Conservation (phyloP, 495 filamentous ascomycete genomes). For the Parathielavia appendiculata region DNA sequence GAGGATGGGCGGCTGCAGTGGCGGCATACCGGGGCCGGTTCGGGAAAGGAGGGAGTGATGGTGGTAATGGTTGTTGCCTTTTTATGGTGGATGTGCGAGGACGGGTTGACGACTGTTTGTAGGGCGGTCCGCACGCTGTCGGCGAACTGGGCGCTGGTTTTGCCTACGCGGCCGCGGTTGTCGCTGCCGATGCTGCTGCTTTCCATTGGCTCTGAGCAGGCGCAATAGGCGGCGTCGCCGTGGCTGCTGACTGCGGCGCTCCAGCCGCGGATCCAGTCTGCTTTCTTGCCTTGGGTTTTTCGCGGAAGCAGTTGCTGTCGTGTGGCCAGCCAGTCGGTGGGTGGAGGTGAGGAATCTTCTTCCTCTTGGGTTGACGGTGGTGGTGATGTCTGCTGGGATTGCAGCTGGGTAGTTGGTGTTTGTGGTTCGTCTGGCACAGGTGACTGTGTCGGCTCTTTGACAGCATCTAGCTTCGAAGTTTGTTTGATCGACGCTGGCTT, state of each 20-base stretch:
- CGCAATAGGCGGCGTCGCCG: constrained; percentile 28
- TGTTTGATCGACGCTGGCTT: constrained; percentile 1
- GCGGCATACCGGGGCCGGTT: constrained; percentile 18
- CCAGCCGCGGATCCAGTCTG: constrained; percentile 36
- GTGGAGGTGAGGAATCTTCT: too few species aligned
- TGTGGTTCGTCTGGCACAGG: background rate
- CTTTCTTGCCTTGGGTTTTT: constrained; percentile 28
- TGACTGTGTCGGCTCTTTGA: background rate
- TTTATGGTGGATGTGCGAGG: background rate
- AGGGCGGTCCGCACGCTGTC: constrained; percentile 22
- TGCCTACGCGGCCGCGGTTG: constrained; percentile 15
- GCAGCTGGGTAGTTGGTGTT: background rate
- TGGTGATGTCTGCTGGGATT: background rate
- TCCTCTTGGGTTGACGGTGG: background rate
- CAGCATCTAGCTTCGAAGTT: background rate
- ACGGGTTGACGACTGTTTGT: background rate
- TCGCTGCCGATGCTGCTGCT: background rate
- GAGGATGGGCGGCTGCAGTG: constrained; percentile 23
- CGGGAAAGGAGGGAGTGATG: background rate
- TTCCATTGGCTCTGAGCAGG: constrained; percentile 24
- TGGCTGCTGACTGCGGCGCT: constrained; percentile 25
- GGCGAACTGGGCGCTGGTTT: constrained; percentile 12
- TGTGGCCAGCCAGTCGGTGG: constrained; percentile 25
- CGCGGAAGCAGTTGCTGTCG: constrained; percentile 28
- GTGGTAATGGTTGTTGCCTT: background rate